phyloP scores from a whole-genome alignment of 441 rosid genomes.

The Populus trichocarpa region DNA sequence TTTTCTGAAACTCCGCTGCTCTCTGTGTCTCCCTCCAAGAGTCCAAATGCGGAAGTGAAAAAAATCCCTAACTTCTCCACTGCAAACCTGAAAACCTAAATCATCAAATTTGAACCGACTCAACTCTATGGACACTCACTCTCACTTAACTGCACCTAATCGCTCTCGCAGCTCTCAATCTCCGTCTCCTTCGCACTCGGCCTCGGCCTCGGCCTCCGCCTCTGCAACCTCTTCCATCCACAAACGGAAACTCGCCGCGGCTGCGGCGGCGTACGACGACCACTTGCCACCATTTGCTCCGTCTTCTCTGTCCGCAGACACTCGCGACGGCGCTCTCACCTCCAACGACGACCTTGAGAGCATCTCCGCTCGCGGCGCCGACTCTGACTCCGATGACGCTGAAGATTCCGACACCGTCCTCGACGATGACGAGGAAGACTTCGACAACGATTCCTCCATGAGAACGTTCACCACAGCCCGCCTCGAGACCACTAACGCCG shows the following conservation, averaged over 20 bases:
- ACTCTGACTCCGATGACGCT: constrained; percentile 77
- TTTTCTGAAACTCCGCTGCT: not conserved
- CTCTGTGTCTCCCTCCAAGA: not conserved
- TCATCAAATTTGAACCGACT: not conserved
- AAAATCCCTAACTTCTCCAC: not conserved
- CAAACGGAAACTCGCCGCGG: constrained; percentile 84
- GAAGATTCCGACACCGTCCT: constrained; percentile 83
- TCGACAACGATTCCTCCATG: constrained; percentile 87
- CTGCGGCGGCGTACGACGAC: constrained; percentile 63
- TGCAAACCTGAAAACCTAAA: constrained; percentile 14
- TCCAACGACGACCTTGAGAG: constrained; percentile 97
- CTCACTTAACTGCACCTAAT: constrained; percentile 72
- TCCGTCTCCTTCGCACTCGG: constrained; percentile 96
- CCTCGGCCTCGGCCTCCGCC: constrained; percentile 94
- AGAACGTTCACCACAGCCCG: constrained; percentile 85
- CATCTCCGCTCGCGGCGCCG: constrained; percentile 87
- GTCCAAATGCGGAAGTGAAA: not conserved
- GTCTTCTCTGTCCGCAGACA: constrained; percentile 87
- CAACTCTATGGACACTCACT: constrained; percentile 64
- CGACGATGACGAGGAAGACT: constrained; percentile 87
- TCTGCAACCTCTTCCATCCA: constrained; percentile 93
- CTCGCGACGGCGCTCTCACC: constrained; percentile 87
- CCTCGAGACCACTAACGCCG: constrained; percentile 46
- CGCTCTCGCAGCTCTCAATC: constrained; percentile 91
- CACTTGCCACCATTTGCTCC: constrained; percentile 84